A percentile compares a stretch with the other conserved stretches of the same genome.
phyloP scores from a whole-genome alignment of 768 basidiomycete genomes.

The Boletus rufocinnamomeus region DNA sequence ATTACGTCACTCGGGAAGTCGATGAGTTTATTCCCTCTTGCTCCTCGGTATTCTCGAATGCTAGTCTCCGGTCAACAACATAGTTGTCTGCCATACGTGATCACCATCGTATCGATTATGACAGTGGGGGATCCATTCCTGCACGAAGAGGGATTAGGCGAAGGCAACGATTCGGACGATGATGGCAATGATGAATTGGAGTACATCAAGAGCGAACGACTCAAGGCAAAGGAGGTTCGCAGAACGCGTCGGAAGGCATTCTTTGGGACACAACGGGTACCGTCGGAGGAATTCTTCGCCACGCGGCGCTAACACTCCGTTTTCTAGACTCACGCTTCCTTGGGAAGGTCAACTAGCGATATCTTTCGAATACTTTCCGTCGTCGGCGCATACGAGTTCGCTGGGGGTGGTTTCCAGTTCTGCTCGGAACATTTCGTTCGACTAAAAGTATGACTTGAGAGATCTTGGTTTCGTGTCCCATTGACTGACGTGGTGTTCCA shows the following conservation, averaged over 20 bases:
- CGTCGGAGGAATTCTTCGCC: conserved; percentile 16
- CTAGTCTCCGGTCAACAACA: conserved; percentile 84
- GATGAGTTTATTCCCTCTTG: conserved; percentile 93
- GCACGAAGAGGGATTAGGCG: conserved; percentile 68
- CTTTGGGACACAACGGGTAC: conserved; percentile 79
- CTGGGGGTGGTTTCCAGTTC: conserved; percentile 76
- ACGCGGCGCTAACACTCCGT: conserved; percentile 1
- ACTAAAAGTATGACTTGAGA: conserved; percentile 60
- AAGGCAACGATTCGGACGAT: conserved; percentile 42
- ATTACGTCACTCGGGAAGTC: conserved; percentile 90
- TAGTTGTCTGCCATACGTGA: conserved; percentile 88
- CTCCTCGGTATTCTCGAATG: conserved; percentile 96
- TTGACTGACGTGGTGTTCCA: conserved; percentile 32
- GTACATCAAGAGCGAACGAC: conserved; percentile 48
- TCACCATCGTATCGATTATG: conserved; percentile 86
- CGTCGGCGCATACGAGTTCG: conserved; percentile 96
- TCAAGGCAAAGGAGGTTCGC: conserved; percentile 56
- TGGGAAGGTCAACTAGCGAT: conserved; percentile 84
- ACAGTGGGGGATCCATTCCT: conserved; percentile 97
- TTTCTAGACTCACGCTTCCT: conserved; percentile 67
- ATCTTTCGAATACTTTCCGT: conserved; percentile 86
- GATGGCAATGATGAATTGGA: conserved; percentile 41
- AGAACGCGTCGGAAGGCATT: conserved; percentile 71
- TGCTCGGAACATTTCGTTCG: conserved; percentile 90
- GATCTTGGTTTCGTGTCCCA: not conserved